Evolutionary conservation across 2,329 filamentous ascomycete species (phyloP).

Genomic region (Aphanocladium album): DNA sequence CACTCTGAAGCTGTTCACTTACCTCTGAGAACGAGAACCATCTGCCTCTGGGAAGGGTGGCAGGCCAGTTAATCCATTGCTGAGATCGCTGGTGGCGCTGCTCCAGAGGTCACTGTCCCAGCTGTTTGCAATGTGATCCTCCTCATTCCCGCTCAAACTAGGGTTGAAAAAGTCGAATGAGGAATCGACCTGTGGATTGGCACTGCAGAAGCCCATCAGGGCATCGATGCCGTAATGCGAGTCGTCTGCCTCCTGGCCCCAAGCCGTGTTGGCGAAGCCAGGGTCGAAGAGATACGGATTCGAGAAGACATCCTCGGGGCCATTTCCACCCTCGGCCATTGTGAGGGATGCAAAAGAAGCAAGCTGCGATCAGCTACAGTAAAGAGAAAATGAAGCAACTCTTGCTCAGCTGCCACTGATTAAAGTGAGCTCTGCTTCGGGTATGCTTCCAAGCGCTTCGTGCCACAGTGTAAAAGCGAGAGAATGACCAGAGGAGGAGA

Average conservation of each 20-base stretch:
- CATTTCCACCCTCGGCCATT: background rate
- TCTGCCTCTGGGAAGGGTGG: background rate
- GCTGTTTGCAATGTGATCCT: too few species aligned
- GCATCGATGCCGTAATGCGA: background rate
- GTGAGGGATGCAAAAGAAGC: background rate
- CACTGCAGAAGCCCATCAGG: background rate
- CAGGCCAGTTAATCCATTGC: background rate
- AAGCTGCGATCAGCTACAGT: background rate
- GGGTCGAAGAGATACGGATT: background rate
- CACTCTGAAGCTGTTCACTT: background rate
- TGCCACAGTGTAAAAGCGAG: background rate
- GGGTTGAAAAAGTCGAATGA: background rate
- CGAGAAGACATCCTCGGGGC: background rate
- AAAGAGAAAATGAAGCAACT: background rate
- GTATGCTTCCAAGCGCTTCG: background rate
- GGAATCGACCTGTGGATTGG: background rate
- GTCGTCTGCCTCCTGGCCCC: background rate
- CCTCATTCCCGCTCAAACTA: too few species aligned
- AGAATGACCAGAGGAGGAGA: background rate
- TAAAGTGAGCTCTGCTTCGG: background rate
- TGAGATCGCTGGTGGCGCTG: background rate
- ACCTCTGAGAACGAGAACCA: background rate
- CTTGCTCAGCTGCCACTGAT: background rate
- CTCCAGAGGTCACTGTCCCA: background rate
- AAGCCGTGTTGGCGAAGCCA: background rate